These are phyloP conservation scores for Elaeagnus macrophylla DNA, from an alignment of 306 rosid genomes.

Conservation along the genomic window DNA sequence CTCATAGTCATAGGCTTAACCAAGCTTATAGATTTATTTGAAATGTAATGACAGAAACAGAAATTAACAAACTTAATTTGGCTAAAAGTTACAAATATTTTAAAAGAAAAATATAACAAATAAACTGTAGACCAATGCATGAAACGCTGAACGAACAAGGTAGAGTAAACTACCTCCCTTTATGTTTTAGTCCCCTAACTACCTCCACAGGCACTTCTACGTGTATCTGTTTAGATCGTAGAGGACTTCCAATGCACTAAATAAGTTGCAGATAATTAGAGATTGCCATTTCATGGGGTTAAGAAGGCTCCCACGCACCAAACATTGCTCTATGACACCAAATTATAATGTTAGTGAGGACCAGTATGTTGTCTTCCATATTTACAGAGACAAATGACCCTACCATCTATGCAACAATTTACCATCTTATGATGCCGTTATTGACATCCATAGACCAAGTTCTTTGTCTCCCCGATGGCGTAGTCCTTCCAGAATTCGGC, in stretches of 20 bases:
- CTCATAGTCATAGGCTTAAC: neutral
- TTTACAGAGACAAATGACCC: slow-evolving; percentile 18
- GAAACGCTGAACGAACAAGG: slow-evolving; percentile 7
- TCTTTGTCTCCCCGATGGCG: slow-evolving; percentile 34
- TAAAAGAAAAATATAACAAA: slow-evolving; percentile 4
- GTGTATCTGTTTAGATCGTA: slow-evolving; percentile 13
- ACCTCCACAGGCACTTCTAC: slow-evolving; percentile 9
- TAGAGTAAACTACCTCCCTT: slow-evolving; percentile 3
- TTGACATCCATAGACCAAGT: slow-evolving; percentile 78
- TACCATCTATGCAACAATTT: neutral
- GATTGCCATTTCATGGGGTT: neutral
- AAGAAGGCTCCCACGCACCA: neutral
- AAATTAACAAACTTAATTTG: slow-evolving; percentile 18
- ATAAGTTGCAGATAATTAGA: neutral
- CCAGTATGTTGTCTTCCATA: slow-evolving; percentile 4
- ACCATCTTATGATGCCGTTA: slow-evolving; percentile 50
- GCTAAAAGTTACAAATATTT: slow-evolving; percentile 20
- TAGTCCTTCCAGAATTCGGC: slow-evolving; percentile 9
- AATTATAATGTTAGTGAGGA: neutral
- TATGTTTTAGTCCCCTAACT: neutral
- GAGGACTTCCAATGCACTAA: neutral
- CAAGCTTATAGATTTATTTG: slow-evolving; percentile 6
- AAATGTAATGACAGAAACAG: slow-evolving; percentile 3
- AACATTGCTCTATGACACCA: neutral
- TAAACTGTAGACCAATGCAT: slow-evolving; percentile 20